These are phyloP conservation scores for Dovyalis caffra DNA, from an alignment of 345 rosid genomes.

Conservation along the genomic window DNA sequence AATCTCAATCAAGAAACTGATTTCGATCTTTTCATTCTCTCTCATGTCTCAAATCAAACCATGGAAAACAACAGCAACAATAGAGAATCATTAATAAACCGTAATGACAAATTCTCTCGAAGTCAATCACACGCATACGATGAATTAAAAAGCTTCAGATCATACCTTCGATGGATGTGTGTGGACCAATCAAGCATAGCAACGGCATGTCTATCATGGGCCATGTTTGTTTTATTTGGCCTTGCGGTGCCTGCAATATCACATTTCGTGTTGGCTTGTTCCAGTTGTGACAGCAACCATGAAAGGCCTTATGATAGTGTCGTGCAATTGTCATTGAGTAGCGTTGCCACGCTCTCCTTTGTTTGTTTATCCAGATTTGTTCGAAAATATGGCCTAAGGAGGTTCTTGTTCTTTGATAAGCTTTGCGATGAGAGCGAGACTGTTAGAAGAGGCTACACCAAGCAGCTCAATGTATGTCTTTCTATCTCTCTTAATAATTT, in stretches of 20 bases:
- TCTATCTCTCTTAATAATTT: neutral
- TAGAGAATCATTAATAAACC: too few species aligned
- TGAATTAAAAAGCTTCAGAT: constrained; percentile 73
- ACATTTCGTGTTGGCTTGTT: constrained; percentile 82
- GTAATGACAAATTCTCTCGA: constrained; percentile 39
- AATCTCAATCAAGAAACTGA: too few species aligned
- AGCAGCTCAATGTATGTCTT: constrained; percentile 70
- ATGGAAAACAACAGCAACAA: too few species aligned
- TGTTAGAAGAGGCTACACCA: constrained; percentile 63
- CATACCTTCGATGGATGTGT: constrained; percentile 81
- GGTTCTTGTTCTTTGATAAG: constrained; percentile 90
- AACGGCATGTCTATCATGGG: constrained; percentile 69
- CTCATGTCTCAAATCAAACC: too few species aligned
- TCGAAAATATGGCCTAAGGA: constrained; percentile 58
- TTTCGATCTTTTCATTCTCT: too few species aligned
- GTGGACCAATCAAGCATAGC: constrained; percentile 71
- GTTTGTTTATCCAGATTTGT: constrained; percentile 63
- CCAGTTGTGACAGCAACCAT: constrained; percentile 68
- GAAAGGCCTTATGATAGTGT: constrained; percentile 63
- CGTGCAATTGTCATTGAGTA: constrained; percentile 82
- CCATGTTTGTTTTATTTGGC: constrained; percentile 57
- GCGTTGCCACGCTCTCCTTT: constrained; percentile 66
- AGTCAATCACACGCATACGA: constrained; percentile 62
- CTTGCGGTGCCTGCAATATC: constrained; percentile 63
- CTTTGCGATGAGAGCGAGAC: constrained; percentile 89